Evolutionary conservation across 208 protist species (phyloP), one percentile per base, ranked within the genome.

Genomic region (Wallacemonas sp.): DNA sequence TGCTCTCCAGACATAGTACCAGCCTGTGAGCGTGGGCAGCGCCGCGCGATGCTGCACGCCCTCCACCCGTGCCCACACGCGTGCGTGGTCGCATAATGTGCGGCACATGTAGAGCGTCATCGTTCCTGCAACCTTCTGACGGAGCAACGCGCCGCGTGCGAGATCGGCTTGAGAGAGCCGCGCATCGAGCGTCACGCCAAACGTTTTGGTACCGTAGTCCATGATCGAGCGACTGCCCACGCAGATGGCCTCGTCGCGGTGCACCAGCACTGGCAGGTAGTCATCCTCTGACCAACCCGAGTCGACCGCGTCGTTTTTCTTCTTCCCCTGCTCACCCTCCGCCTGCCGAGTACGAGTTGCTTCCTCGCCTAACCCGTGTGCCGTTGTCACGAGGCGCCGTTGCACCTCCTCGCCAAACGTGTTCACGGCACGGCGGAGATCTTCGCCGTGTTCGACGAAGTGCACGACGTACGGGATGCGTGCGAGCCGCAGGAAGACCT

Each of bases 401-500:
- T 73, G 55, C 67, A 42, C 29, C 50, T 30, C 8, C 38, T 79
- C 6, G 67, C 52, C 8, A 55, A 79, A 6, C 39, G 24, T 34
- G 45, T 5, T 19, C 8, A 57, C n/a, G 0, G 52, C 29, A 59
- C 36, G 21, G 66, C 42, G 1, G 41, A 57, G 24, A 0, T 62
- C 26, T 15, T 13, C 34, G 33, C 38, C 29, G 42, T 71, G 24
- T 29, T 54, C 39, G 8, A 78, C 73, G 32, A 70, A 60, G 19
- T 87, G 66, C 4, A 59, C 63, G 37, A 59, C 68, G 70, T 89
- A 86, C 21, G 81, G 75, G 17, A 92, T 79, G 30, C 65, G 41
- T 42, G 78, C 83, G 10, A 83, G 63, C 12, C 82, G 81, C 32
- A 87, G 64, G 57, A 80, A 85, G 10, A 78, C 59, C 65, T 92